A percentile compares a stretch with the other conserved stretches of the same genome.
Conservation (phyloP, 2,329 filamentous ascomycete species). For the Mycogone perniciosa region DNA sequence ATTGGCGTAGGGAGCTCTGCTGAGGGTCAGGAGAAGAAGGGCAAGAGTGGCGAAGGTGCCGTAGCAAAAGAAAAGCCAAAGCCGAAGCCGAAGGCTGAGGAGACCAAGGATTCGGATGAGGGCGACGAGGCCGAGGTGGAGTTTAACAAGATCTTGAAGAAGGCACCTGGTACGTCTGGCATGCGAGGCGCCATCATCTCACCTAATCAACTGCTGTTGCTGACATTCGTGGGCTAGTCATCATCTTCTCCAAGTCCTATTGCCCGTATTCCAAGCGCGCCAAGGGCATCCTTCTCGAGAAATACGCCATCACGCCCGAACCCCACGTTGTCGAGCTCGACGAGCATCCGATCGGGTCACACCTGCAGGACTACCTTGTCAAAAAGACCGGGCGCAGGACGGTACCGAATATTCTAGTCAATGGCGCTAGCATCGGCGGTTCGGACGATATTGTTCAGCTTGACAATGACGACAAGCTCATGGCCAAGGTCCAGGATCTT, state of each 20-base stretch:
- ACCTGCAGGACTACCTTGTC: slow-evolving; percentile 65
- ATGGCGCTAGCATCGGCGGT: slow-evolving; percentile 83
- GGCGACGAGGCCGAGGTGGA: slow-evolving; percentile 62
- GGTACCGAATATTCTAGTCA: slow-evolving; percentile 87
- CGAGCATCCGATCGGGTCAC: slow-evolving; percentile 63
- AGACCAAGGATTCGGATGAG: slow-evolving; percentile 46
- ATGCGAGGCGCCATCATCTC: not conserved
- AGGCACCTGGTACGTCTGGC: slow-evolving; percentile 63
- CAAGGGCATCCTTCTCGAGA: slow-evolving; percentile 76
- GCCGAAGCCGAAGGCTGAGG: slow-evolving; percentile 27
- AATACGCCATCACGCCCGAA: slow-evolving; percentile 74
- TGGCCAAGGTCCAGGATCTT: slow-evolving; percentile 64
- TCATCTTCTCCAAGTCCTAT: slow-evolving; percentile 94
- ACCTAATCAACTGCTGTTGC: not conserved
- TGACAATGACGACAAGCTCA: slow-evolving; percentile 59
- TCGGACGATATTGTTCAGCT: slow-evolving; percentile 77
- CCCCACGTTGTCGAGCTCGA: slow-evolving; percentile 92
- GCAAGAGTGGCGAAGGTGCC: slow-evolving; percentile 28
- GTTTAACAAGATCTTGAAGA: slow-evolving; percentile 74
- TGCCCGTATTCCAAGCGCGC: slow-evolving; percentile 82
- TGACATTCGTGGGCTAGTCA: slow-evolving; percentile 48
- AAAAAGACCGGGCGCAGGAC: slow-evolving; percentile 74
- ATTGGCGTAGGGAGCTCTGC: slow-evolving; percentile 55
- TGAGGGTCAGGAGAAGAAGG: slow-evolving; percentile 39
- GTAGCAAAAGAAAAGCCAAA: slow-evolving; percentile 59